Evolutionary conservation across 768 basidiomycete genomes (phyloP).

Genomic region (Suillus hirtellus): DNA sequence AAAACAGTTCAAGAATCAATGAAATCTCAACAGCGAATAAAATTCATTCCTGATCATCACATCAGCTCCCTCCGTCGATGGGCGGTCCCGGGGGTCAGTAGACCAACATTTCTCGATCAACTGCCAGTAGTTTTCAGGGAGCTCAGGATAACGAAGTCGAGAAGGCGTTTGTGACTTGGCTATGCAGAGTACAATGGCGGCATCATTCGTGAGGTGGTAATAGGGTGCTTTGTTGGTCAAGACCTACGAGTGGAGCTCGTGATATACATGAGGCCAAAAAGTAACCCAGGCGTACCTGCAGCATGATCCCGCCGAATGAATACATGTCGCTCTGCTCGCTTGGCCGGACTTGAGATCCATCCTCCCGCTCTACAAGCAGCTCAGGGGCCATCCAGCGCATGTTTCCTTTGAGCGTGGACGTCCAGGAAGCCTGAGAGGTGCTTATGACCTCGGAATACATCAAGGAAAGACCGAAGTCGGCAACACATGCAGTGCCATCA

Average conservation of each 20-base stretch:
- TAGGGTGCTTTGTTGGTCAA: neutral
- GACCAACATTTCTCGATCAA: neutral
- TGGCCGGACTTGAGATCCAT: slow-evolving; percentile 11
- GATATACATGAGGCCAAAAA: slow-evolving; percentile 21
- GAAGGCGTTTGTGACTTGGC: neutral
- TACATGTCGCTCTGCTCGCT: slow-evolving; percentile 41
- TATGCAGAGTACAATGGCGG: neutral
- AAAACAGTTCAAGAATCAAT: no score
- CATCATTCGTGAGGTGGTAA: neutral
- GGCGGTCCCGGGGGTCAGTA: neutral
- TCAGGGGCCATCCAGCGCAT: slow-evolving; percentile 45
- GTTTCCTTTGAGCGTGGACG: slow-evolving; percentile 26
- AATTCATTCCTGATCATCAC: no score
- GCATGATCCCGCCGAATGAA: slow-evolving; percentile 37
- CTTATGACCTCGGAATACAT: slow-evolving; percentile 35
- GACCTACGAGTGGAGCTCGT: neutral
- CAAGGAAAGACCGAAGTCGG: slow-evolving; percentile 41
- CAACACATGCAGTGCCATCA: slow-evolving; percentile 33
- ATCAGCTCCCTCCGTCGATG: no score
- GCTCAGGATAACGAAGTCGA: neutral
- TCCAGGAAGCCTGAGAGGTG: slow-evolving; percentile 11
- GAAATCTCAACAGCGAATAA: no score
- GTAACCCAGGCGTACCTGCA: slow-evolving; percentile 21
- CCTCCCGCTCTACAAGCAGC: slow-evolving; percentile 25
- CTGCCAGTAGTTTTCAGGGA: neutral